Percentiles rank a stretch among this genome's conserved stretches.
These are phyloP conservation scores for Fragaria nilgerrensis DNA, from an alignment of 306 rosid species.

Conservation along the genomic window DNA sequence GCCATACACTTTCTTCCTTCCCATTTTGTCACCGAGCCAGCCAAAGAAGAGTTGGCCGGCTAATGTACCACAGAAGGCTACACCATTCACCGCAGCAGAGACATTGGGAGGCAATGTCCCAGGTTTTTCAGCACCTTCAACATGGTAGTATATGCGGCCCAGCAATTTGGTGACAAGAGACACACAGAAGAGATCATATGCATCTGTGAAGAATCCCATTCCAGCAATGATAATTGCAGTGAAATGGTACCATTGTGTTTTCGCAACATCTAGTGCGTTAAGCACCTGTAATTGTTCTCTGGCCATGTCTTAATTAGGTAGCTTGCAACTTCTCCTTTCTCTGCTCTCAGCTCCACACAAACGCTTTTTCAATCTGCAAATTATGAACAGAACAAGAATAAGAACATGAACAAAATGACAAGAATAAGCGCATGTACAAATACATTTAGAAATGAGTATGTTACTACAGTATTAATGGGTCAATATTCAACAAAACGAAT, in stretches of 20 bases:
- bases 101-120: constrained; percentile 71
- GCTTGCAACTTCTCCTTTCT: background rate
- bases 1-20: constrained; percentile 69
- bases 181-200: constrained; percentile 70
- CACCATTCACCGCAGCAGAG: constrained; percentile 69
- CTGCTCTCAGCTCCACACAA: background rate
- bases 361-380: constrained; percentile 4
- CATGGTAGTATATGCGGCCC: constrained; percentile 71
- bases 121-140: constrained; percentile 50
- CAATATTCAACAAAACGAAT: constrained; percentile 2
- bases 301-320: constrained; percentile 41
- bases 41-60: constrained; percentile 78
- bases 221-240: constrained; percentile 70
- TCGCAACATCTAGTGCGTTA: constrained; percentile 60
- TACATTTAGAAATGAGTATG: background rate
- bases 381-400: background rate
- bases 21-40: constrained; percentile 82
- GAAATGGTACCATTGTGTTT: constrained; percentile 80
- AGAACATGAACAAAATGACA: background rate
- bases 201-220: constrained; percentile 89
- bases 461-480: background rate
- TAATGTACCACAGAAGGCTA: constrained; percentile 66
- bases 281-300: constrained; percentile 52
- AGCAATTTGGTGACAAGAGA: constrained; percentile 74
- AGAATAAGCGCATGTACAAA: background rate